Percentiles rank a stretch among this genome's conserved stretches.
These are phyloP conservation scores for Myotisia sp. DNA, from an alignment of 2,329 filamentous ascomycete genomes.

Conservation along the genomic window DNA sequence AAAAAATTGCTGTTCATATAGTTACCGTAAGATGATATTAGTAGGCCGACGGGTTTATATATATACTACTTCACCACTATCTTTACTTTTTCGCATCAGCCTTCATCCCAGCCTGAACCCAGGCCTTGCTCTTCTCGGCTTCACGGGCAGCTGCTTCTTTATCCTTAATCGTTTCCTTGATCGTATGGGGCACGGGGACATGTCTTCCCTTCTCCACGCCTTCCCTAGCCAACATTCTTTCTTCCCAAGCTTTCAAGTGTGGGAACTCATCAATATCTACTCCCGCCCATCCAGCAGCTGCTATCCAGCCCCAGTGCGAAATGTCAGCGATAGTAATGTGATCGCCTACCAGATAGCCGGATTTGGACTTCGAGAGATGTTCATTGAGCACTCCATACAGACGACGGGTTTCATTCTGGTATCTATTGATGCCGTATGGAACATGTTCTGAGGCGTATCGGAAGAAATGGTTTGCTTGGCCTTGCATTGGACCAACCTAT, in stretches of 20 bases:
- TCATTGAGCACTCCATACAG: conserved; percentile 65
- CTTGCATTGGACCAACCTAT: conserved; percentile 6
- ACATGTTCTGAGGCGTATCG: conserved; percentile 74
- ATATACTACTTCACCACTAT: background rate
- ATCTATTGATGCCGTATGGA: conserved; percentile 67
- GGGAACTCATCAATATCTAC: conserved; percentile 64
- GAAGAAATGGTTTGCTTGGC: conserved; percentile 60
- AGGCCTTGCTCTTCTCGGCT: conserved; percentile 40
- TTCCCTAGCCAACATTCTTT: conserved; percentile 52
- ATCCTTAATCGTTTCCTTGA: conserved; percentile 45
- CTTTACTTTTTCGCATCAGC: conserved; percentile 42
- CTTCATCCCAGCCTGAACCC: conserved; percentile 59
- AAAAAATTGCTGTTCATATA: no score
- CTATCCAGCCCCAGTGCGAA: conserved; percentile 65
- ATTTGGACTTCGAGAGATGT: conserved; percentile 43
- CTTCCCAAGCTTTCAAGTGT: conserved; percentile 60
- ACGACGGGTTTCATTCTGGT: conserved; percentile 69
- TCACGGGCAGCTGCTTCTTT: conserved; percentile 42
- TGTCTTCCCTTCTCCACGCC: conserved; percentile 62
- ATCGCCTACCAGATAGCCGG: conserved; percentile 38
- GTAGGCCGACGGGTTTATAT: background rate
- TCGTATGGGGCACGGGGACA: conserved; percentile 50
- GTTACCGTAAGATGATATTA: no score
- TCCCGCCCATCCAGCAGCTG: conserved; percentile 44
- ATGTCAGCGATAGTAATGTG: conserved; percentile 53